Evolutionary conservation across 768 basidiomycete genomes (phyloP).

Genomic region (Plicaturopsis crispa): DNA sequence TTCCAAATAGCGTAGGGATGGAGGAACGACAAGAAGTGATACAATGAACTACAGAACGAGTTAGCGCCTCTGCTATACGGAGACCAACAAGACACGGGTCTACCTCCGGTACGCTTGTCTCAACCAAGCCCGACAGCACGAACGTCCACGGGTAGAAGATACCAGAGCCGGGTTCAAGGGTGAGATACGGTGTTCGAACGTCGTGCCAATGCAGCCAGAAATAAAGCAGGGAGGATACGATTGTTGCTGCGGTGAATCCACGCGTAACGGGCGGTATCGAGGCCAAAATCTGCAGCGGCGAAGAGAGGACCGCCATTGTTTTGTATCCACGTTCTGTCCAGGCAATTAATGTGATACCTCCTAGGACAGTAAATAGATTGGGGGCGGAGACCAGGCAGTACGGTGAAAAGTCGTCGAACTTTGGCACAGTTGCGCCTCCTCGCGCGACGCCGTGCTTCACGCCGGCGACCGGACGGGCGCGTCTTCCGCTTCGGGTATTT

Average conservation of each 20-base stretch:
- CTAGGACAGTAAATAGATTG: too few relatives aligned
- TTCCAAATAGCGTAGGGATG: conserved; percentile 86
- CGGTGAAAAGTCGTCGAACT: too few relatives aligned
- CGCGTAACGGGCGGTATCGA: conserved; percentile 79
- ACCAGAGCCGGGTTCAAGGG: conserved; percentile 74
- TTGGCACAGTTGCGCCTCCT: too few relatives aligned
- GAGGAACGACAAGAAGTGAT: conserved; percentile 70
- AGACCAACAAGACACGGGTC: conserved; percentile 18
- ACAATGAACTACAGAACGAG: conserved; percentile 62
- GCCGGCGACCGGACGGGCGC: too few relatives aligned
- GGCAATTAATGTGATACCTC: too few relatives aligned
- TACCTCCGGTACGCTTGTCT: conserved; percentile 80
- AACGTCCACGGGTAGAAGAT: conserved; percentile 91
- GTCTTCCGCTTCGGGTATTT: too few relatives aligned
- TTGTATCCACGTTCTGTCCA: too few relatives aligned
- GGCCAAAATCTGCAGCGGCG: conserved; percentile 58
- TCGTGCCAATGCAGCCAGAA: conserved; percentile 52
- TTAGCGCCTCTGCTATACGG: neutral
- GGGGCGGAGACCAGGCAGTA: too few relatives aligned
- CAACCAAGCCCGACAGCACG: conserved; percentile 82
- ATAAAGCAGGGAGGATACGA: conserved; percentile 52
- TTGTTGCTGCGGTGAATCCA: conserved; percentile 54
- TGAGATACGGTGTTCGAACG: conserved; percentile 42
- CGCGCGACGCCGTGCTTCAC: too few relatives aligned
- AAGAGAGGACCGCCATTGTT: conserved; percentile 69